Percentiles rank a stretch among this genome's conserved stretches.
Evolutionary conservation across 805 yeast genomes (phyloP).

Genomic region (Wilhelminamyces savonicus): DNA sequence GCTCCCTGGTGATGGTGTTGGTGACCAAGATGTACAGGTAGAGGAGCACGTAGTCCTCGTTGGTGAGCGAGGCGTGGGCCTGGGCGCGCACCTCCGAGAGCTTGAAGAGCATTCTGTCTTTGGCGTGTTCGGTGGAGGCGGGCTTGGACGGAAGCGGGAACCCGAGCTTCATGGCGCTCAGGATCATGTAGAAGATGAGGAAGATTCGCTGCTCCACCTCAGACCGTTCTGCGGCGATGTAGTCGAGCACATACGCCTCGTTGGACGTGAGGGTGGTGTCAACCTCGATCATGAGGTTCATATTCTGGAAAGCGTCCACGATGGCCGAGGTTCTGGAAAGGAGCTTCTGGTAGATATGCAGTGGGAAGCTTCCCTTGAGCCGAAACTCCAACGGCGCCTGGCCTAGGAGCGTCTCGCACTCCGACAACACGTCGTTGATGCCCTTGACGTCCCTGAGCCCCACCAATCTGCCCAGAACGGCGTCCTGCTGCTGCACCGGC

Average conservation of each 20-base stretch:
- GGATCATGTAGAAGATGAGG: conserved; percentile 68
- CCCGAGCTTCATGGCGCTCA: conserved; percentile 69
- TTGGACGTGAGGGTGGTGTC: conserved; percentile 47
- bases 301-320: conserved; percentile 69
- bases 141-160: conserved; percentile 74
- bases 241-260: conserved; percentile 52
- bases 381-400: conserved; percentile 76
- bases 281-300: conserved; percentile 60
- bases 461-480: conserved; percentile 10
- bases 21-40: conserved; percentile 74
- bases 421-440: conserved; percentile 50
- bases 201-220: conserved; percentile 72
- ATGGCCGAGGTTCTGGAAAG: conserved; percentile 55
- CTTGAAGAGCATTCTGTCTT: conserved; percentile 61
- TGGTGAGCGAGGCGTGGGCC: conserved; percentile 27
- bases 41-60: conserved; percentile 71
- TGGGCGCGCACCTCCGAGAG: conserved; percentile 49
- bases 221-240: conserved; percentile 49
- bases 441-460: conserved; percentile 43
- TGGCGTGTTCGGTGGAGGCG: conserved; percentile 71
- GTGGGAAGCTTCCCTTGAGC: conserved; percentile 67
- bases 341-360: conserved; percentile 42
- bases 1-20: conserved; percentile 56
- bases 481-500: too few species aligned
- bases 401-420: conserved; percentile 51